phyloP scores from a whole-genome alignment of 2,329 filamentous ascomycete species.

The Aschersonia sp. region DNA sequence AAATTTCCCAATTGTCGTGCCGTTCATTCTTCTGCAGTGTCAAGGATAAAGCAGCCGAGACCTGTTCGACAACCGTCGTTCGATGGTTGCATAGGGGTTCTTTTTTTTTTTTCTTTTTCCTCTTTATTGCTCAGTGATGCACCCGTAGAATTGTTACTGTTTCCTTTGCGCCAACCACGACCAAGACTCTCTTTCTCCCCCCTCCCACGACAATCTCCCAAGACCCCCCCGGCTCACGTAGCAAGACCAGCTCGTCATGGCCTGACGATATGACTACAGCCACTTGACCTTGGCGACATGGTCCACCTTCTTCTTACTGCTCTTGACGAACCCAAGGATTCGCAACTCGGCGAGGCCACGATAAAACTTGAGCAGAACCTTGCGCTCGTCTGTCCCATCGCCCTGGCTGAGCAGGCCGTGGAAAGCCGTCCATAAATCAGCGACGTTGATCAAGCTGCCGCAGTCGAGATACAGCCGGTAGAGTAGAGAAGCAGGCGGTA shows the following conservation, averaged over 20 bases:
- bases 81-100: neutral
- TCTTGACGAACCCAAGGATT: conserved; percentile 75
- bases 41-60: conserved; percentile 1
- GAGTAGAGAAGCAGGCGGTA: conserved; percentile 58
- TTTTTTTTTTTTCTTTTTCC: no score
- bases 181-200: no score
- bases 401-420: conserved; percentile 39
- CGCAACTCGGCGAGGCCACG: conserved; percentile 71
- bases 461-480: conserved; percentile 72
- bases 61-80: neutral
- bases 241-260: no score
- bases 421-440: conserved; percentile 69
- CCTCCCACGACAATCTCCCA: neutral
- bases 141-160: no score
- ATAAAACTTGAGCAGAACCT: conserved; percentile 66
- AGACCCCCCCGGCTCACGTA: neutral
- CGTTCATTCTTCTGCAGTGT: neutral
- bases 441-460: conserved; percentile 61
- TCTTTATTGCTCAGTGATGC: no score
- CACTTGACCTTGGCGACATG: conserved; percentile 87
- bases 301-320: conserved; percentile 81
- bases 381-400: conserved; percentile 33
- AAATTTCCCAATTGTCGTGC: no score
- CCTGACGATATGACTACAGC: conserved; percentile 23
- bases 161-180: no score